A percentile compares a stretch with the other conserved stretches of the same genome.
phyloP scores from a whole-genome alignment of 2,329 filamentous ascomycete genomes.

The Colletotrichum echinochloae region DNA sequence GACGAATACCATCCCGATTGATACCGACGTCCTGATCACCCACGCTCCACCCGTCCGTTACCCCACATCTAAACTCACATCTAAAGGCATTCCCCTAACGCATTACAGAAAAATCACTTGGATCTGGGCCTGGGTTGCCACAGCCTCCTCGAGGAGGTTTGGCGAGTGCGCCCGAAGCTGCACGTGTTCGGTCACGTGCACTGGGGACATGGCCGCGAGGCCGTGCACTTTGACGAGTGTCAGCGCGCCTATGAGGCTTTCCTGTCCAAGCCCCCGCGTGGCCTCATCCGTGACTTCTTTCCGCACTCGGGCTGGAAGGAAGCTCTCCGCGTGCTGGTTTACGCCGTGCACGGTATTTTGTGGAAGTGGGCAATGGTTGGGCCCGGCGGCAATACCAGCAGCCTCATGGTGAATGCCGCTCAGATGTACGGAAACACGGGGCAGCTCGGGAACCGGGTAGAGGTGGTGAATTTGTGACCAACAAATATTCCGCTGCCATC shows the following conservation, averaged over 20 bases:
- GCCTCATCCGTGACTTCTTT: constrained; percentile 59
- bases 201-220: constrained; percentile 76
- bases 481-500: not conserved
- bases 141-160: constrained; percentile 76
- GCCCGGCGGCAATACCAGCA: constrained; percentile 61
- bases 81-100: constrained; percentile 15
- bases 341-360: constrained; percentile 60
- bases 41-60: constrained; percentile 77
- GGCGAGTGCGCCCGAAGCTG: constrained; percentile 78
- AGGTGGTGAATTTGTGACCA: constrained; percentile 51
- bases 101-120: constrained; percentile 70
- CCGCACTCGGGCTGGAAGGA: constrained; percentile 61
- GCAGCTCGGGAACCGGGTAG: constrained; percentile 55
- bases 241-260: constrained; percentile 80
- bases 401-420: constrained; percentile 68
- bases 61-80: not conserved
- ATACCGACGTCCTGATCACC: constrained; percentile 84
- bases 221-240: constrained; percentile 79
- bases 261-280: constrained; percentile 57
- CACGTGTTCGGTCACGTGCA: constrained; percentile 92
- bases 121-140: constrained; percentile 78
- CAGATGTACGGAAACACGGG: constrained; percentile 67
- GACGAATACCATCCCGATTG: constrained; percentile 75
- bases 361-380: constrained; percentile 70
- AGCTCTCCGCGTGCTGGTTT: constrained; percentile 56